phyloP scores from a whole-genome alignment of 78 protist genomes.

The slime mould (Dictyostelium discoideum) region DNA sequence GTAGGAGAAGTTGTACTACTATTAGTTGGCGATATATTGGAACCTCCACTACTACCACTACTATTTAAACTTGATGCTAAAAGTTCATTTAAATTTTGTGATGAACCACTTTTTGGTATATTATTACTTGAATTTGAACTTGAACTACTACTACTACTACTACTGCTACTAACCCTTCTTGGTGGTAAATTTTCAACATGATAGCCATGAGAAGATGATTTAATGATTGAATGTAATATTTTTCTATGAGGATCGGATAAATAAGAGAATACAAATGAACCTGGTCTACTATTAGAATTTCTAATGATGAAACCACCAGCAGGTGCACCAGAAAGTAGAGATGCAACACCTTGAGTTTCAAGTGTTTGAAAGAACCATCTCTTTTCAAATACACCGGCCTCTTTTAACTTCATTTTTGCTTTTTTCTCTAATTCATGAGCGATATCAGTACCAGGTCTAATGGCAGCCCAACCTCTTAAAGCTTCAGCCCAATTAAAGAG shows the following conservation, averaged over 20 bases:
- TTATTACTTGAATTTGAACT: not conserved
- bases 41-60: too few species aligned
- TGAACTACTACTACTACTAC: not conserved
- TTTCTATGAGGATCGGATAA: conserved; percentile 58
- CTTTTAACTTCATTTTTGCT: conserved; percentile 43
- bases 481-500: conserved; percentile 68
- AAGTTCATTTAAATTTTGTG: not conserved
- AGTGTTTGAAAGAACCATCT: conserved; percentile 79
- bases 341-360: conserved; percentile 69
- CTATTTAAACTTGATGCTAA: not conserved
- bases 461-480: conserved; percentile 48
- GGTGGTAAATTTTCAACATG: conserved; percentile 55
- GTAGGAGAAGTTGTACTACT: conserved; percentile 6
- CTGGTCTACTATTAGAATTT: conserved; percentile 66
- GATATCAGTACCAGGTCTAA: not conserved
- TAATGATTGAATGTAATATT: conserved; percentile 44
- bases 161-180: not conserved
- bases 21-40: not conserved
- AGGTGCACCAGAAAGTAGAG: conserved; percentile 26
- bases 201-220: conserved; percentile 59
- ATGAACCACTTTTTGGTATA: not conserved
- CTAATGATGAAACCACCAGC: conserved; percentile 70
- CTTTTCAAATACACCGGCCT: conserved; percentile 74
- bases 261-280: conserved; percentile 69
- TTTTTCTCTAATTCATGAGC: not conserved